Conservation (phyloP, 257 asterid species). For the Catharanthus roseus region DNA sequence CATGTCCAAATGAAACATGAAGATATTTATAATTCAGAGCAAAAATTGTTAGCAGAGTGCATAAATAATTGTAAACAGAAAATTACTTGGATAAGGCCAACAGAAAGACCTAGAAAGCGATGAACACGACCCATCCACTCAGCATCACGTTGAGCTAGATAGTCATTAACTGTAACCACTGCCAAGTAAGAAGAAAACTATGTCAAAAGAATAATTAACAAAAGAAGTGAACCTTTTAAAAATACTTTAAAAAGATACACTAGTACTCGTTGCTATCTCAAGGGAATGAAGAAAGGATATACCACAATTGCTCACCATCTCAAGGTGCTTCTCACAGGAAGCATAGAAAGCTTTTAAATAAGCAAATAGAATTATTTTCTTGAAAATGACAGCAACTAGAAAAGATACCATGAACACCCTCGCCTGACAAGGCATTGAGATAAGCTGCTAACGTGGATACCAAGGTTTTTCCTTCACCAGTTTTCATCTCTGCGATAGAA, state of each 20-base stretch:
- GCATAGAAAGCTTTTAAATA: not conserved
- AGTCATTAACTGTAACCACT: constrained; percentile 97
- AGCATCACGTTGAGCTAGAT: constrained; percentile 98
- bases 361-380: not conserved
- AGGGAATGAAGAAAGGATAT: not conserved
- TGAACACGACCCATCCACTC: constrained; percentile 99
- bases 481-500: constrained; percentile 97
- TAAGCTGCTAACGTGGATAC: constrained; percentile 98
- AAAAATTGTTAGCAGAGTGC: not conserved
- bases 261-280: not conserved
- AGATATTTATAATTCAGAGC: not conserved
- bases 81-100: constrained; percentile 94
- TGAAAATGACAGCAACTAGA: constrained; percentile 12
- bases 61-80: constrained; percentile 5
- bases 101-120: constrained; percentile 94
- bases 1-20: not conserved
- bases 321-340: not conserved
- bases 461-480: constrained; percentile 98
- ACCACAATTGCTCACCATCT: not conserved
- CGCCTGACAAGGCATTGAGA: constrained; percentile 88
- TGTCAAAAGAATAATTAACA: constrained; percentile 10
- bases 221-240: not conserved
- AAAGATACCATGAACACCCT: constrained; percentile 91
- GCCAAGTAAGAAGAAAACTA: constrained; percentile 26
- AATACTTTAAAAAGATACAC: not conserved